Conservation (phyloP, 2,329 filamentous ascomycete genomes). For the Teratosphaeria viscida region DNA sequence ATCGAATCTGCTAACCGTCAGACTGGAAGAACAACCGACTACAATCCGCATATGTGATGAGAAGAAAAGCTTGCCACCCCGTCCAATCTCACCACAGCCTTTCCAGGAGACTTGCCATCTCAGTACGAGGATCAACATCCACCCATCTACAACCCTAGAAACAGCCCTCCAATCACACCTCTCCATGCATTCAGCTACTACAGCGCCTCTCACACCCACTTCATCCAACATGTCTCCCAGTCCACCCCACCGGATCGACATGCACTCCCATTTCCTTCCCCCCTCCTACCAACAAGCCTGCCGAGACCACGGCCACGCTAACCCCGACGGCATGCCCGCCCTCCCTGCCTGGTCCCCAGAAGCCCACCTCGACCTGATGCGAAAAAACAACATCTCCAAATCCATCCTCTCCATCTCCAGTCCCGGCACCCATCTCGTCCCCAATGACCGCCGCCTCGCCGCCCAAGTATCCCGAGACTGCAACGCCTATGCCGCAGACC, state of each 20-base stretch:
- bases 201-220: neutral
- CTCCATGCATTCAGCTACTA: neutral
- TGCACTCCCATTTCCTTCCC: slow-evolving; percentile 40
- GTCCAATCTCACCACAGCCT: no score
- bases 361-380: slow-evolving; percentile 42
- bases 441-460: slow-evolving; percentile 28
- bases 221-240: neutral
- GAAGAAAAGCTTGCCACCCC: no score
- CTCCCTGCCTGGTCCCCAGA: slow-evolving; percentile 34
- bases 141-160: no score
- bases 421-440: slow-evolving; percentile 41
- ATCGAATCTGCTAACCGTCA: neutral
- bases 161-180: neutral
- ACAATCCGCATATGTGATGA: no score
- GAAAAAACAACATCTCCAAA: slow-evolving; percentile 37
- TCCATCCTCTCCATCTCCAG: slow-evolving; percentile 46
- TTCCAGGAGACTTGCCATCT: no score
- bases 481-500: slow-evolving; percentile 31
- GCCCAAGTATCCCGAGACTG: slow-evolving; percentile 30
- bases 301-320: slow-evolving; percentile 30
- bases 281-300: slow-evolving; percentile 32
- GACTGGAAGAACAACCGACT: neutral
- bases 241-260: slow-evolving; percentile 32
- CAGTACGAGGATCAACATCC: no score
- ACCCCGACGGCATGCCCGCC: slow-evolving; percentile 42